A percentile compares a stretch with the other conserved stretches of the same genome.
Evolutionary conservation across 1,284 basidiomycete genomes (phyloP).

Genomic region (Fomitopsis betulina): DNA sequence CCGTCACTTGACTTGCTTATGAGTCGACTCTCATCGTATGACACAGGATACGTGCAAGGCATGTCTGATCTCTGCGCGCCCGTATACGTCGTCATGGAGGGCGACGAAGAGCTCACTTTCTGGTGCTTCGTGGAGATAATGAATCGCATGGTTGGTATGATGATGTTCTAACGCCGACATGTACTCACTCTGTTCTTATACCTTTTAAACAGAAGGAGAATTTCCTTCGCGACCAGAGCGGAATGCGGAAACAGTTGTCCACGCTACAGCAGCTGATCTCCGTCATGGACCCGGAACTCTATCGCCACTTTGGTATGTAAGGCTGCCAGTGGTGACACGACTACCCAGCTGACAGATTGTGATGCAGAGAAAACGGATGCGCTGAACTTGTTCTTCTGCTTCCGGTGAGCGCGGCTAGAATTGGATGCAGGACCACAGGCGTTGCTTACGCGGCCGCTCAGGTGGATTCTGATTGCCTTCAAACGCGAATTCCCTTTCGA

Average conservation of each 20-base stretch:
- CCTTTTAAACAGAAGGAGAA: slow-evolving; percentile 74
- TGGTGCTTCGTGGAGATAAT: slow-evolving; percentile 96
- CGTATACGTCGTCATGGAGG: slow-evolving; percentile 87
- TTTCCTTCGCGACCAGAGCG: slow-evolving; percentile 94
- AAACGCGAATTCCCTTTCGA: slow-evolving; percentile 94
- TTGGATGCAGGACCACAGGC: too few species aligned
- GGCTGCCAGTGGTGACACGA: neutral
- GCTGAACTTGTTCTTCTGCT: slow-evolving; percentile 97
- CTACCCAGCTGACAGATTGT: slow-evolving; percentile 3
- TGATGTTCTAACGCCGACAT: neutral
- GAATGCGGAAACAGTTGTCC: slow-evolving; percentile 93
- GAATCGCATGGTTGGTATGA: slow-evolving; percentile 79
- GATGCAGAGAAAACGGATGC: slow-evolving; percentile 79
- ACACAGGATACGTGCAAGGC: slow-evolving; percentile 83
- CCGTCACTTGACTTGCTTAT: slow-evolving; percentile 2
- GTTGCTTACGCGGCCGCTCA: slow-evolving; percentile 8
- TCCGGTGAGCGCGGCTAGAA: slow-evolving; percentile 54
- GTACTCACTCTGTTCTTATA: neutral
- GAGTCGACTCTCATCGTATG: slow-evolving; percentile 7
- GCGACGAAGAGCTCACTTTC: slow-evolving; percentile 87
- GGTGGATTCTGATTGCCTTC: slow-evolving; percentile 88
- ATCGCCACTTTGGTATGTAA: slow-evolving; percentile 72
- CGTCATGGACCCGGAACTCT: slow-evolving; percentile 93
- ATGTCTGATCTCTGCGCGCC: slow-evolving; percentile 98
- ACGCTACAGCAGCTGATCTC: slow-evolving; percentile 88